Evolutionary conservation across 2,329 filamentous ascomycete species (phyloP).

Genomic region (Alternaria gansuensis): DNA sequence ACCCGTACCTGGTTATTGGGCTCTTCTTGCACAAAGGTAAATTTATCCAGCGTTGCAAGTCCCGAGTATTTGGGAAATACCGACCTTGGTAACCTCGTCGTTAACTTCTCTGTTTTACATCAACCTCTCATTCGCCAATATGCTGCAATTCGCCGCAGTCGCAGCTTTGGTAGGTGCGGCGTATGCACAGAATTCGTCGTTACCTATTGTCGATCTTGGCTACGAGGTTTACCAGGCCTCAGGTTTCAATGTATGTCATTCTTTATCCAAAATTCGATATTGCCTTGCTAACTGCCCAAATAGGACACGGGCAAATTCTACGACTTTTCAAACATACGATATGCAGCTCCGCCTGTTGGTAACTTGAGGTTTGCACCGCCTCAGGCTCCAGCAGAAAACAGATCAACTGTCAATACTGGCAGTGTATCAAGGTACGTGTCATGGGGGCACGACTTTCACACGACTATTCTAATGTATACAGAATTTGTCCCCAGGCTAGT

Average conservation of each 20-base stretch:
- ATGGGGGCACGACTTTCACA: background rate
- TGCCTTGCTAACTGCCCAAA: constrained; percentile 9
- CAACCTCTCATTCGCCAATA: constrained; percentile 15
- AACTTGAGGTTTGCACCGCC: constrained; percentile 62
- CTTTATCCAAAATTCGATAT: background rate
- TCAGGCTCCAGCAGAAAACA: constrained; percentile 54
- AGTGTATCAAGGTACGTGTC: constrained; percentile 44
- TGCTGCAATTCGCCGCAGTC: constrained; percentile 34
- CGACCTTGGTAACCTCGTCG: constrained; percentile 1
- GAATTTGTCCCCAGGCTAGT: constrained; percentile 49
- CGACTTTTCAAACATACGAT: constrained; percentile 67
- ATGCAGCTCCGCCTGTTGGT: constrained; percentile 63
- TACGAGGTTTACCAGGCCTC: constrained; percentile 63
- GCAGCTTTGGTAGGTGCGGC: constrained; percentile 36
- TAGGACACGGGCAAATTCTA: constrained; percentile 57
- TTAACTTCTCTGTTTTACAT: background rate
- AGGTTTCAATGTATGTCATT: constrained; percentile 54
- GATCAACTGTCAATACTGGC: constrained; percentile 59
- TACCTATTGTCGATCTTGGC: constrained; percentile 63
- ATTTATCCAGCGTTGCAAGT: background rate
- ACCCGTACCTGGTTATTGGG: background rate
- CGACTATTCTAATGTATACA: constrained; percentile 17
- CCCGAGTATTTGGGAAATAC: background rate
- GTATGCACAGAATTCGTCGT: constrained; percentile 37
- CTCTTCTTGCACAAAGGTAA: background rate